A percentile compares a stretch with the other conserved stretches of the same genome.
Evolutionary conservation across 495 filamentous ascomycete species (phyloP).

Genomic region (Neurospora sp.): DNA sequence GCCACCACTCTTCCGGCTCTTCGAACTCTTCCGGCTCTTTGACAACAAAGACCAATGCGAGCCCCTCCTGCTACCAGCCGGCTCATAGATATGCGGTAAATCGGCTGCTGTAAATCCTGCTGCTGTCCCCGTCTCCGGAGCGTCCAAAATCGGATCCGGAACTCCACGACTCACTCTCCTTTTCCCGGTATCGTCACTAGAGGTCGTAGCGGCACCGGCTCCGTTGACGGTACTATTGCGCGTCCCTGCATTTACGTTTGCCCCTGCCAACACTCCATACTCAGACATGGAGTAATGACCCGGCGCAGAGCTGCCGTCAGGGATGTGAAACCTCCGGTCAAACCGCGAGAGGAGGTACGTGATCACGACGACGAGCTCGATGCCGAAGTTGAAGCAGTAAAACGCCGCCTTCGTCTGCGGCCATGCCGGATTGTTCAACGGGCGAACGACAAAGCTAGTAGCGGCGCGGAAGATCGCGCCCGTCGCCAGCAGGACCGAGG

Average conservation of each 20-base stretch:
- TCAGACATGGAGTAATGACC: slow-evolving; percentile 27
- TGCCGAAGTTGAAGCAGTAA: slow-evolving; percentile 66
- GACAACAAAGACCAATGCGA: background rate
- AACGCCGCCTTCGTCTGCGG: slow-evolving; percentile 63
- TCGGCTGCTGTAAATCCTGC: background rate
- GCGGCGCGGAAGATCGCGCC: slow-evolving; percentile 63
- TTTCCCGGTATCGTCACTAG: background rate
- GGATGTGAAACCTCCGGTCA: slow-evolving; percentile 67
- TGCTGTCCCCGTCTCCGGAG: background rate
- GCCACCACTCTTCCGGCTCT: background rate
- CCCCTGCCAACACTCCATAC: background rate
- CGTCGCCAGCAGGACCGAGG: slow-evolving; percentile 48
- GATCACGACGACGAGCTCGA: slow-evolving; percentile 60
- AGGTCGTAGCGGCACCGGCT: background rate
- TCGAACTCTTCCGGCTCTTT: slow-evolving; percentile 1
- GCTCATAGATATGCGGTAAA: background rate
- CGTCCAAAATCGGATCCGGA: background rate
- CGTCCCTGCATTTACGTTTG: background rate
- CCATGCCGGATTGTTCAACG: slow-evolving; percentile 47
- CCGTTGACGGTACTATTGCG: background rate
- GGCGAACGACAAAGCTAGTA: slow-evolving; percentile 45
- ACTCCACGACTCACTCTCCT: background rate
- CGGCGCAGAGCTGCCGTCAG: slow-evolving; percentile 34
- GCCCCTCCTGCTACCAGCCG: background rate
- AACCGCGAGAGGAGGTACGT: slow-evolving; percentile 55